phyloP scores from a whole-genome alignment of 1,139 yeast species.

The Debaryomyces nepalensis region DNA sequence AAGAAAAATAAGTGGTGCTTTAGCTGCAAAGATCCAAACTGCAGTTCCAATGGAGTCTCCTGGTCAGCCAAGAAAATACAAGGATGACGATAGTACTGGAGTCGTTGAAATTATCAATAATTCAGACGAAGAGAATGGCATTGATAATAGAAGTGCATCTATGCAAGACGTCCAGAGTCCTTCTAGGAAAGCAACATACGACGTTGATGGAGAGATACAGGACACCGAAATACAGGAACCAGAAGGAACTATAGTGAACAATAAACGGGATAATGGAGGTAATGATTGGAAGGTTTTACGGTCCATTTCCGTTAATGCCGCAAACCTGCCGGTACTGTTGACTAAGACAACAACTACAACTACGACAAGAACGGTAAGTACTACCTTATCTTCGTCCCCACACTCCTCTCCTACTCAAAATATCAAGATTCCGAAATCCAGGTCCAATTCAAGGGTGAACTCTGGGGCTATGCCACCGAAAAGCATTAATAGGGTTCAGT shows the following conservation, averaged over 20 bases:
- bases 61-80: conserved; percentile 90
- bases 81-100: conserved; percentile 36
- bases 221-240: conserved; percentile 22
- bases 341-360: conserved; percentile 56
- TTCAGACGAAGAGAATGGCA: conserved; percentile 41
- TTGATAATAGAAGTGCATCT: conserved; percentile 17
- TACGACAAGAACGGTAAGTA: conserved; percentile 52
- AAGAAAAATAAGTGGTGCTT: conserved; percentile 69
- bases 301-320: conserved; percentile 43
- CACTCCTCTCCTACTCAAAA: conserved; percentile 33
- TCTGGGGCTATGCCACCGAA: conserved; percentile 30
- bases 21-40: conserved; percentile 67
- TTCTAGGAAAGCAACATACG: conserved; percentile 22
- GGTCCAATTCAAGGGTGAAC: conserved; percentile 36
- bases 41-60: conserved; percentile 94
- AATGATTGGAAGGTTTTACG: conserved; percentile 48
- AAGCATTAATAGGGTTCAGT: conserved; percentile 31
- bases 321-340: conserved; percentile 43
- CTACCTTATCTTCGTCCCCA: conserved; percentile 52
- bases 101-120: conserved; percentile 39
- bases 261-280: conserved; percentile 18
- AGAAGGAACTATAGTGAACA: conserved; percentile 18
- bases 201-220: conserved; percentile 18
- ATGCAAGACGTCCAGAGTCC: conserved; percentile 35
- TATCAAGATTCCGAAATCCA: conserved; percentile 39